Evolutionary conservation across 140 eudicot species (phyloP).

Genomic region (Oenanthe javanica): DNA sequence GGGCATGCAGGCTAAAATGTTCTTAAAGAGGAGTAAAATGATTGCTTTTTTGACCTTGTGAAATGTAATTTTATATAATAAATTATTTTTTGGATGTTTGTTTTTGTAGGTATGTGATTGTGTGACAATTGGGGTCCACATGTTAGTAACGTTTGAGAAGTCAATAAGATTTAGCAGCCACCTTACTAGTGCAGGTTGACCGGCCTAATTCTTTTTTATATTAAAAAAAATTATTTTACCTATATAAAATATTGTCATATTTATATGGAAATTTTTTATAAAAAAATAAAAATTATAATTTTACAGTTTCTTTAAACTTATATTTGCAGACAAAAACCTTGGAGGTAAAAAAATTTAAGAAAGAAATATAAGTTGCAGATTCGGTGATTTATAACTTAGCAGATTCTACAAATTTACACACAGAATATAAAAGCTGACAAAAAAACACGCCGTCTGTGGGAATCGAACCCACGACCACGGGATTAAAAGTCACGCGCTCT

Average conservation of each 20-base stretch:
- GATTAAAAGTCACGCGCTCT: constrained; percentile 1
- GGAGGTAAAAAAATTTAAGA: no score
- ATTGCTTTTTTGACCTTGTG: no score
- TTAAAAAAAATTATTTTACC: no score
- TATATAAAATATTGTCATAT: no score
- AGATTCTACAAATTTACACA: no score
- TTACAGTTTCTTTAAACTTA: no score
- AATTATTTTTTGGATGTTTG: neutral
- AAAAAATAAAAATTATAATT: no score
- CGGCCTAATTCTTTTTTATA: neutral
- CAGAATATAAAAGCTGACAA: no score
- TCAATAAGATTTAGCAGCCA: neutral
- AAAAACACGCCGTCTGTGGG: neutral
- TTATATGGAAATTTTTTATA: no score
- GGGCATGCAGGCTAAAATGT: neutral
- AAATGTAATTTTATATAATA: neutral
- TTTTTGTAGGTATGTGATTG: neutral
- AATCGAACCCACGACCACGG: neutral
- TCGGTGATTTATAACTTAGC: no score
- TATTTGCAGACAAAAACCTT: no score
- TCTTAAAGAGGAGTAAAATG: neutral
- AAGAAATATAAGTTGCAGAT: no score
- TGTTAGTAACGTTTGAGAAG: neutral
- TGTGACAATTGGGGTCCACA: neutral
- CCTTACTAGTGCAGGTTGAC: neutral